Percentiles rank a stretch among this genome's conserved stretches.
phyloP scores from a whole-genome alignment of 345 rosid species.

The Geranium brycei region DNA sequence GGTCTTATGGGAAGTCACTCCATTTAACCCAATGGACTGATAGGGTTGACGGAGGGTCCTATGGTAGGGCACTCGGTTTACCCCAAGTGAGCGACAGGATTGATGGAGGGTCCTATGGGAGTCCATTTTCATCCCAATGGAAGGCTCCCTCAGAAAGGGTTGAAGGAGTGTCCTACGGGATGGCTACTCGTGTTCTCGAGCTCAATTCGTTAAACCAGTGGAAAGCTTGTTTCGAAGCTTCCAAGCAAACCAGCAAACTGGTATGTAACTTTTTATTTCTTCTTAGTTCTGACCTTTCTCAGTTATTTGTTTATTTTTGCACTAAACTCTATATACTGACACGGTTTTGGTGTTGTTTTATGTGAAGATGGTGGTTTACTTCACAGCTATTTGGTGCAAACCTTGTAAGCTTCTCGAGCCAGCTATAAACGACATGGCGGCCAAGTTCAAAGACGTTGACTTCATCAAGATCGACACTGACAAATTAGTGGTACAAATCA shows the following conservation, averaged over 20 bases:
- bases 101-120: not conserved
- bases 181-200: constrained; percentile 20
- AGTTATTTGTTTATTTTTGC: not conserved
- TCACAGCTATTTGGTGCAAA: constrained; percentile 73
- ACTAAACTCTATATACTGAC: not conserved
- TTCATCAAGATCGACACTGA: constrained; percentile 74
- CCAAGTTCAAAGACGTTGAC: constrained; percentile 37
- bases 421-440: constrained; percentile 35
- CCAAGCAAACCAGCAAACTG: constrained; percentile 46
- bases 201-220: constrained; percentile 42
- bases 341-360: not conserved
- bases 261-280: constrained; percentile 13
- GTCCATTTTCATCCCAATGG: not conserved
- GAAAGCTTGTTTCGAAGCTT: constrained; percentile 39
- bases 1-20: not conserved
- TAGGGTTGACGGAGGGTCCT: not conserved
- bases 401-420: constrained; percentile 59
- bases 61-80: not conserved
- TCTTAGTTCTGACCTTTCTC: too few species aligned
- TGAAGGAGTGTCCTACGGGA: not conserved
- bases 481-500: constrained; percentile 23
- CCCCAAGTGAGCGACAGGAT: too few species aligned
- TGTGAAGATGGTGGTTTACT: constrained; percentile 49
- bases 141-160: not conserved
- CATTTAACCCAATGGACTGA: not conserved